Base-by-base conservation (phyloP, 305 asterid genomes). In the Fraxinus dipetala region DNA sequence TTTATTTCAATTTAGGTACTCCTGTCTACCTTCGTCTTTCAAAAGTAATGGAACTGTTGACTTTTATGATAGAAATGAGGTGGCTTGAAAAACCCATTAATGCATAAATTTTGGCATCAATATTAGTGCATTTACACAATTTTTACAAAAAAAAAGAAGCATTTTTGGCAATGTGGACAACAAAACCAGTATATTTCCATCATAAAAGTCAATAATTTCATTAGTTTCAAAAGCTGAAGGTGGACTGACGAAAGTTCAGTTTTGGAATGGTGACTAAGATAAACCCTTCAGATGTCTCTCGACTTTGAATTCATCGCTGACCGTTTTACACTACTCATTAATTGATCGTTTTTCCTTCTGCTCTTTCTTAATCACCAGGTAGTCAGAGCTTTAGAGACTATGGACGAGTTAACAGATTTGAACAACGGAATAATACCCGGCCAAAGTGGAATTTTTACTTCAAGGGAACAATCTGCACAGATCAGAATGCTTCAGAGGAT, bases 391-490 rank as follows among this genome's bases (percentile, higher is more conserved):
- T 84, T 93, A 30, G 93, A 94, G 79, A 90, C 93, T 32, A 88
- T 93, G 89, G 95, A 87, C 4, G 98, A 94, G 80, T 32, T 88
- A 75, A 89, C 93, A 2, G 98, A 93, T 86, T 83, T 94, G 85
- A 90, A 91, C 79, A 94, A 94, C 13, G 97, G 98, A 63, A 80
- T 92, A 86, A 94, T 90, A 85, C 97, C 97, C 1, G 97, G 98
- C 5, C 94, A 93, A 38, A 94, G 98, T 80, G 94, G 91, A 78
- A 85, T 94, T 48, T 93, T 84, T 88, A 86, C 80, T 84, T 90
- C 98, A n/a, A 91, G 94, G 83, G 93, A 94, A 87, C 97, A 93
- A 18, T 92, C 97, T 40, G 94, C 97, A 7, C 97, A 94, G 83
- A 93, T 94, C 78, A 89, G 89, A 90, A 88, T 91, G 95, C 93